Evolutionary conservation across 2,329 filamentous ascomycete genomes (phyloP).

Genomic region (Colletotrichum musae): DNA sequence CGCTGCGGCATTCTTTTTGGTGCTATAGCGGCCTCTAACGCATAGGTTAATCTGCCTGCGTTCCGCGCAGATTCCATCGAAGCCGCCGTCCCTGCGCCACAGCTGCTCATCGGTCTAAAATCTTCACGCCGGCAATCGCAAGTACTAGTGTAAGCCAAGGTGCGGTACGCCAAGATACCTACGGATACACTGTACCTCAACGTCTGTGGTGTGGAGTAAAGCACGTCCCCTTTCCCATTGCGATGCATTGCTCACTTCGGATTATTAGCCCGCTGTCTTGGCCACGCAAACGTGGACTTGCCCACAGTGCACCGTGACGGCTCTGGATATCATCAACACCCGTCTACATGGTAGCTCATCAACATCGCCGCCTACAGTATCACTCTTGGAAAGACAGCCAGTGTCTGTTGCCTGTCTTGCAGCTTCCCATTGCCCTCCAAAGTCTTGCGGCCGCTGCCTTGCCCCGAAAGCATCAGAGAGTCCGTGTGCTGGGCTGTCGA

Average conservation of each 20-base stretch:
- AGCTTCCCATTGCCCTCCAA: slow-evolving; percentile 10
- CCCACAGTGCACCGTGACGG: too few species aligned
- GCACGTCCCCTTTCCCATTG: slow-evolving; percentile 9
- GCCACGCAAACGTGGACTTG: too few species aligned
- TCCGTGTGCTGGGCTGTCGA: slow-evolving; percentile 31
- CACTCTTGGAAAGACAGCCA: too few species aligned
- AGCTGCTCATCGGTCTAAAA: slow-evolving; percentile 15
- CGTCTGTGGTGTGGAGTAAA: slow-evolving; percentile 34
- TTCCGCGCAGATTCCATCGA: slow-evolving; percentile 33
- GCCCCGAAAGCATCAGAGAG: slow-evolving; percentile 7
- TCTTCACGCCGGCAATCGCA: slow-evolving; percentile 18
- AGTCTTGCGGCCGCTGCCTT: slow-evolving; percentile 29
- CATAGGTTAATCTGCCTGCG: slow-evolving; percentile 31
- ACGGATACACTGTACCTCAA: slow-evolving; percentile 2
- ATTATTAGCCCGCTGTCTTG: too few species aligned
- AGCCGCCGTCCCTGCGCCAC: slow-evolving; percentile 28
- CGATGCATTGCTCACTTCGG: too few species aligned
- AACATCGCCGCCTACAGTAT: background rate
- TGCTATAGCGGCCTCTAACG: slow-evolving; percentile 26
- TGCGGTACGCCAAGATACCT: slow-evolving; percentile 22
- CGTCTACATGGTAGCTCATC: too few species aligned
- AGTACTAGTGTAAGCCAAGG: slow-evolving; percentile 8
- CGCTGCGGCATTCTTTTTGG: slow-evolving; percentile 28
- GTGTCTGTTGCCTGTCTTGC: slow-evolving; percentile 1
- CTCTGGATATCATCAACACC: too few species aligned